Conservation (phyloP, 169 alveolate genomes). For the Plasmodium vinckei region DNA sequence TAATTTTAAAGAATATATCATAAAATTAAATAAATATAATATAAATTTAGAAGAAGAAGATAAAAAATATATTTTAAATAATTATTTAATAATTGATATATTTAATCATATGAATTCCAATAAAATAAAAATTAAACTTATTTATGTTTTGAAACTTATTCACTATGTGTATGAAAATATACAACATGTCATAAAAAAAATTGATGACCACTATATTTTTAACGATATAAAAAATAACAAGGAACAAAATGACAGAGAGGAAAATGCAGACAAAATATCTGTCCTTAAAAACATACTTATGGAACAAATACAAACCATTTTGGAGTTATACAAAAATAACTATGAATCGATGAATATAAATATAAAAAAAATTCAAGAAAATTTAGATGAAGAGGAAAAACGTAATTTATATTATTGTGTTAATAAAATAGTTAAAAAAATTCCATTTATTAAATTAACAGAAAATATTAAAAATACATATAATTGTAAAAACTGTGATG, state of each 20-base stretch:
- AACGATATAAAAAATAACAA: not conserved
- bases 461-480: constrained; percentile 57
- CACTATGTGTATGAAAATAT: constrained; percentile 67
- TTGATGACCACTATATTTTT: not conserved
- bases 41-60: constrained; percentile 39
- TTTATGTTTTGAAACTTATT: constrained; percentile 54
- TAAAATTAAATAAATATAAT: constrained; percentile 16
- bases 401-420: constrained; percentile 39
- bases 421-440: constrained; percentile 27
- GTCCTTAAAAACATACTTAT: constrained; percentile 27
- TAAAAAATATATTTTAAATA: constrained; percentile 29
- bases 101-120: constrained; percentile 63
- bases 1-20: constrained; percentile 17
- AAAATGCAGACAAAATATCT: not conserved
- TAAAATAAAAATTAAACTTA: constrained; percentile 45
- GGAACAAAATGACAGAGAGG: not conserved
- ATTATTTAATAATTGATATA: constrained; percentile 53
- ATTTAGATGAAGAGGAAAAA: constrained; percentile 43
- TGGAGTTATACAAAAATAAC: constrained; percentile 54
- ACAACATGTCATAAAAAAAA: constrained; percentile 27
- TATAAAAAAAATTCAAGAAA: constrained; percentile 64
- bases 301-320: constrained; percentile 37
- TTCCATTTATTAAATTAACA: constrained; percentile 59
- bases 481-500: constrained; percentile 71
- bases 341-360: constrained; percentile 70